phyloP scores from a whole-genome alignment of 805 yeast genomes.

The Sugiyamaella boreocaroliniensis region DNA sequence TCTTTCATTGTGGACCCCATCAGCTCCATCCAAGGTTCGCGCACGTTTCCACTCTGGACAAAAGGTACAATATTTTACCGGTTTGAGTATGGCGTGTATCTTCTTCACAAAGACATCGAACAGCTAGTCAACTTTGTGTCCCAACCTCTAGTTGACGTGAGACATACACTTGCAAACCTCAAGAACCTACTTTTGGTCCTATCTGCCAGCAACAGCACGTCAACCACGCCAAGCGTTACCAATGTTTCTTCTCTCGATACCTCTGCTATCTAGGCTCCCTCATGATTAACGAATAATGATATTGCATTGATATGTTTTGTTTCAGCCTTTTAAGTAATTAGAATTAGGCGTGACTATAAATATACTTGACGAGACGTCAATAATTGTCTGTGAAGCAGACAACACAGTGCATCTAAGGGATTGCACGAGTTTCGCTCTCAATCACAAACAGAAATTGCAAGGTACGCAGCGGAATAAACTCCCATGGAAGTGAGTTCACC shows the following conservation, averaged over 20 bases:
- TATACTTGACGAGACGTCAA: neutral
- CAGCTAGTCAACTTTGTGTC: conserved; percentile 34
- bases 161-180: conserved; percentile 34
- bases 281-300: neutral
- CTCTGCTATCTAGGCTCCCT: neutral
- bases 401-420: too few relatives aligned
- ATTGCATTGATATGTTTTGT: neutral
- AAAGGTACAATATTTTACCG: conserved; percentile 38
- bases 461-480: too few relatives aligned
- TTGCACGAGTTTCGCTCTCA: too few relatives aligned
- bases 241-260: neutral
- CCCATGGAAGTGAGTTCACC: too few relatives aligned
- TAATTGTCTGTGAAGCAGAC: too few relatives aligned
- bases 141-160: conserved; percentile 29
- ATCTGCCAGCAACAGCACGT: conserved; percentile 3
- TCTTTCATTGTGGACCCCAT: conserved; percentile 46
- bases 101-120: conserved; percentile 43
- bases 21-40: conserved; percentile 34
- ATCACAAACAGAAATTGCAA: too few relatives aligned
- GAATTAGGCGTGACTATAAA: neutral
- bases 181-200: conserved; percentile 31
- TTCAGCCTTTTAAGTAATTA: too few relatives aligned
- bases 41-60: conserved; percentile 45
- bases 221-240: neutral
- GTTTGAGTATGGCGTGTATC: conserved; percentile 44